Conservation (phyloP, 768 basidiomycete genomes). For the Mycena maculata region DNA sequence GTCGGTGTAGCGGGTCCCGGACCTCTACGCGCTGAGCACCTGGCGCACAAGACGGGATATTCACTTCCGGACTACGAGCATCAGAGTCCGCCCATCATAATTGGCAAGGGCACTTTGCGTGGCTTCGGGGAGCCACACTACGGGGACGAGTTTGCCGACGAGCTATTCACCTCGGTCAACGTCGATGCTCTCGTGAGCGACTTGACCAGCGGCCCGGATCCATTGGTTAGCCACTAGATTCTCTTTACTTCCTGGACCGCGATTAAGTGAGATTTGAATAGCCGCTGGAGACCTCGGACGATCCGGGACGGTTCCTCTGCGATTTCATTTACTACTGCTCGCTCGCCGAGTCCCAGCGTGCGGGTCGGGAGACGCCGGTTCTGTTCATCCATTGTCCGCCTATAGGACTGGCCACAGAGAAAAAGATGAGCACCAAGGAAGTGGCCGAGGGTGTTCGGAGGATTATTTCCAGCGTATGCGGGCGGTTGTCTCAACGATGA, state of each 20-base stretch:
- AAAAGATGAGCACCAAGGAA: slow-evolving; percentile 37
- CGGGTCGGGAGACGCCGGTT: slow-evolving; percentile 59
- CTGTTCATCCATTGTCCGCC: slow-evolving; percentile 82
- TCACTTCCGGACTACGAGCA: slow-evolving; percentile 27
- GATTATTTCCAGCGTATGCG: slow-evolving; percentile 10
- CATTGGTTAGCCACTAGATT: slow-evolving; percentile 6
- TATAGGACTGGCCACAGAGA: too few relatives aligned
- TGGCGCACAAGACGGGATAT: slow-evolving; percentile 35
- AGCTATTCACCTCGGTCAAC: slow-evolving; percentile 28
- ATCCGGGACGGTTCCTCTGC: slow-evolving; percentile 81
- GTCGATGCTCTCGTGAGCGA: slow-evolving; percentile 28
- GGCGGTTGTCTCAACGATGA: not conserved
- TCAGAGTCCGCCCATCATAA: slow-evolving; percentile 23
- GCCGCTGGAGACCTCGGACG: slow-evolving; percentile 66
- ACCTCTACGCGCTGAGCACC: slow-evolving; percentile 21
- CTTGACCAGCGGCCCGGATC: slow-evolving; percentile 26
- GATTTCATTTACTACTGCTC: slow-evolving; percentile 85
- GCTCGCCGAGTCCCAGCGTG: slow-evolving; percentile 73
- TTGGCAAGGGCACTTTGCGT: slow-evolving; percentile 20
- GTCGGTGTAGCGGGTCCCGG: slow-evolving; percentile 31
- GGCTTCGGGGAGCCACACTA: slow-evolving; percentile 27
- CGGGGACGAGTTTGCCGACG: slow-evolving; percentile 31
- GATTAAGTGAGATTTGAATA: not conserved
- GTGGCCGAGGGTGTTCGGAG: slow-evolving; percentile 11
- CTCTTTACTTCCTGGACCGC: not conserved